Conservation (phyloP, 768 basidiomycete genomes). For the Leccinum barrowsii region DNA sequence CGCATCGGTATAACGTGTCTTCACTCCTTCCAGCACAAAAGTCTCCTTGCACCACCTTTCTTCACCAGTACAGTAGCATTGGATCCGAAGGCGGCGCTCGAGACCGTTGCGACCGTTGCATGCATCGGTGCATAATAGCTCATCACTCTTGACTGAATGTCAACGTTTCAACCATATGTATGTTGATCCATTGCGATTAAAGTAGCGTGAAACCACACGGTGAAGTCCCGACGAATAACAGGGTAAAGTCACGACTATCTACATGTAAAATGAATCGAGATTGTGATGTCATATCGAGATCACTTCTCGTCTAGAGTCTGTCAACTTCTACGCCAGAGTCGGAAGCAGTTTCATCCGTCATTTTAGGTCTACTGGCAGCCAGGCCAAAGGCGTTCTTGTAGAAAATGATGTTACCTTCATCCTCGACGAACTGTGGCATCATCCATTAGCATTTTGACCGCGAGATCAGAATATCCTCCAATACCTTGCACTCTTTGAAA, state of each 20-base stretch:
- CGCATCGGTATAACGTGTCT: too few relatives aligned
- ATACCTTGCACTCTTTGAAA: conserved; percentile 71
- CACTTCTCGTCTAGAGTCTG: conserved; percentile 26
- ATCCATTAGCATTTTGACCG: background rate
- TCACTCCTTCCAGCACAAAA: too few relatives aligned
- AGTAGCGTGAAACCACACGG: background rate
- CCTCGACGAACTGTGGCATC: conserved; percentile 74
- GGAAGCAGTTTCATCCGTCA: conserved; percentile 52
- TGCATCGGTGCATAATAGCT: background rate
- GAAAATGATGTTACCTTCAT: conserved; percentile 87
- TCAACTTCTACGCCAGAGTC: conserved; percentile 68
- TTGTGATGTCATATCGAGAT: conserved; percentile 2
- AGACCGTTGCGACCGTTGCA: background rate
- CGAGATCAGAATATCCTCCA: background rate
- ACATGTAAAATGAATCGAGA: conserved; percentile 1
- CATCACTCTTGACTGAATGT: background rate
- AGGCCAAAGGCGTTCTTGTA: conserved; percentile 86
- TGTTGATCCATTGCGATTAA: background rate
- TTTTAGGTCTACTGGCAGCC: conserved; percentile 64
- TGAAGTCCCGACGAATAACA: background rate
- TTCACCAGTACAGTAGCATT: background rate
- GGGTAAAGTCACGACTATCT: conserved; percentile 8
- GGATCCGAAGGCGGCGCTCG: background rate
- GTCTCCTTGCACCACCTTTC: background rate
- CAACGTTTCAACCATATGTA: background rate